Percentiles rank a stretch among this genome's conserved stretches.
Conservation (phyloP, 257 asterid genomes). For the Petunia axillaris region DNA sequence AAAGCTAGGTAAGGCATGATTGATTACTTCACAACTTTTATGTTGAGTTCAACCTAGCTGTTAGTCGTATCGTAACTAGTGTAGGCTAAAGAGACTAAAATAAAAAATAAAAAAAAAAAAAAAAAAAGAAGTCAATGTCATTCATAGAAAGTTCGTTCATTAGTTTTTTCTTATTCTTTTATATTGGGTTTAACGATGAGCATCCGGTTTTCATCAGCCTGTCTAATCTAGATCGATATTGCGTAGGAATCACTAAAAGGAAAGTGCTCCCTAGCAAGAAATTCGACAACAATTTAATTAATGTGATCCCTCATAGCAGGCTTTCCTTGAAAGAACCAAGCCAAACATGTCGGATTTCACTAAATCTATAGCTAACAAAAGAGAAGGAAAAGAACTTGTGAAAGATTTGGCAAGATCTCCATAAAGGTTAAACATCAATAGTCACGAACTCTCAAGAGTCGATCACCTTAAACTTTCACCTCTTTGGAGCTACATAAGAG, state of each 20-base stretch:
- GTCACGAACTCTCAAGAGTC: not conserved
- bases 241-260: too few relatives aligned
- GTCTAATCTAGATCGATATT: too few relatives aligned
- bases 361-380: not conserved
- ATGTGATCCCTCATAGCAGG: not conserved
- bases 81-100: not conserved
- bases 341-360: not conserved
- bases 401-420: not conserved
- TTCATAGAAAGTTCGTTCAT: not conserved
- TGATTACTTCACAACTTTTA: not conserved
- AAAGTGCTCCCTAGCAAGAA: too few relatives aligned
- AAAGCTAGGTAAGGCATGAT: too few relatives aligned
- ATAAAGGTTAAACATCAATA: not conserved
- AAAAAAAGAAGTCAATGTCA: not conserved
- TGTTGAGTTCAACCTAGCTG: not conserved
- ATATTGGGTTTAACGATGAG: too few relatives aligned
- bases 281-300: not conserved
- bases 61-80: not conserved
- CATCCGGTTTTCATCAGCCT: too few relatives aligned
- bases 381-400: not conserved
- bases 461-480: not conserved
- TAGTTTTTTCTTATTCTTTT: too few relatives aligned
- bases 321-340: not conserved
- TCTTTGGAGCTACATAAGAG: conserved; percentile 12
- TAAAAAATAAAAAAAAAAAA: not conserved